phyloP scores from a whole-genome alignment of 352 stramenopile genomes.

The Globisporangium orthogonon region DNA sequence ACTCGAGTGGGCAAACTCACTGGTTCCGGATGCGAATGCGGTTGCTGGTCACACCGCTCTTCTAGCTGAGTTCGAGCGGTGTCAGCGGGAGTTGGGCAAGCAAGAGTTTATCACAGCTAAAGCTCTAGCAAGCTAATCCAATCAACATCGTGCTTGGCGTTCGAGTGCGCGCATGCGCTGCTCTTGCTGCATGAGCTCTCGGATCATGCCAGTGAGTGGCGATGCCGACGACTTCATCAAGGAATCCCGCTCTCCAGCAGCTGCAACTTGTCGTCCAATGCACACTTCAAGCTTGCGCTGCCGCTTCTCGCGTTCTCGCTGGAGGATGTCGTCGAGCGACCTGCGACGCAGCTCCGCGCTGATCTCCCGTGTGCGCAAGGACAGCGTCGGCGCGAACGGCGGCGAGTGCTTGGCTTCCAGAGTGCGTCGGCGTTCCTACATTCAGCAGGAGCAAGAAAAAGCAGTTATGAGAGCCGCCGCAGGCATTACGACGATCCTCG shows the following conservation, averaged over 20 bases:
- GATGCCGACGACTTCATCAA: neutral
- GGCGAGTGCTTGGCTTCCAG: conserved; percentile 12
- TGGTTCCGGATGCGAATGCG: too few species aligned
- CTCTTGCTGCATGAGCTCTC: neutral
- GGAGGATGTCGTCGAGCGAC: conserved; percentile 10
- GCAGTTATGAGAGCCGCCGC: neutral
- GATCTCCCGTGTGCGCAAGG: conserved; percentile 21
- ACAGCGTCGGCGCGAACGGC: conserved; percentile 23
- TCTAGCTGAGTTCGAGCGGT: too few species aligned
- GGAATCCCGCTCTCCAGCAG: neutral
- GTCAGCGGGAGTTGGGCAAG: too few species aligned
- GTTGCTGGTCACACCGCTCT: too few species aligned
- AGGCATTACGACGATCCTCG: neutral
- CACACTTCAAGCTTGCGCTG: conserved; percentile 2
- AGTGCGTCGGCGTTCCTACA: neutral
- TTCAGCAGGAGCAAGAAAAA: conserved; percentile 6
- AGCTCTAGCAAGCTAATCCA: too few species aligned
- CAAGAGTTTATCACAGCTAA: too few species aligned
- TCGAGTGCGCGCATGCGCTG: conserved; percentile 2
- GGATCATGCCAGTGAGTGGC: neutral
- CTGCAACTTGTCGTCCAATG: neutral
- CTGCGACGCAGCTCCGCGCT: conserved; percentile 10
- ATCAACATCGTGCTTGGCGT: too few species aligned
- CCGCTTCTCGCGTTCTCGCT: conserved; percentile 9
- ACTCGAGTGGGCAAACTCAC: too few species aligned